Evolutionary conservation across 1,284 basidiomycete species (phyloP).

Genomic region (Ganoderma meredithae): DNA sequence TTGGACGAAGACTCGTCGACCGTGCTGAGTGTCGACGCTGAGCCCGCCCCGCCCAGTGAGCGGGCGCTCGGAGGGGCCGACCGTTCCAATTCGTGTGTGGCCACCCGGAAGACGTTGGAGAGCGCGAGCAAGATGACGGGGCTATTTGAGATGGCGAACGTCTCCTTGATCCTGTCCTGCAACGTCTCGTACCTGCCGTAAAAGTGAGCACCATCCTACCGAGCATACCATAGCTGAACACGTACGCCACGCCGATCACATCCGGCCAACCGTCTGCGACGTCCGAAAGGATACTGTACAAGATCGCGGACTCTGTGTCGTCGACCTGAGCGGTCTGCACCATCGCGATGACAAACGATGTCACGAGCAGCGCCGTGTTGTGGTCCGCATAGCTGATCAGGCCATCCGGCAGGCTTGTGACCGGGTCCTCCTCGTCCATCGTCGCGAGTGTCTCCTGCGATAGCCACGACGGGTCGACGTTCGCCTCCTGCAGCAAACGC

Average conservation of each 20-base stretch:
- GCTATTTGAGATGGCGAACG: conserved; percentile 78
- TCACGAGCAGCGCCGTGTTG: conserved; percentile 73
- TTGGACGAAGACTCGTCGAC: conserved; percentile 57
- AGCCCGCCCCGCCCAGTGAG: conserved; percentile 49
- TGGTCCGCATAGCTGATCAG: conserved; percentile 73
- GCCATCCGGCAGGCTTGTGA: conserved; percentile 61
- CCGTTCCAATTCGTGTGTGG: conserved; percentile 66
- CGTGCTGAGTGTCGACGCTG: conserved; percentile 70
- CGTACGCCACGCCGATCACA: conserved; percentile 77
- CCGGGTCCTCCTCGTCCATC: conserved; percentile 58
- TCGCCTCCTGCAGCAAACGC: conserved; percentile 67
- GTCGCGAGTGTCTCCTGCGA: conserved; percentile 40
- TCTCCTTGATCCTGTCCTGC: conserved; percentile 81
- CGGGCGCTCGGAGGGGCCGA: conserved; percentile 52
- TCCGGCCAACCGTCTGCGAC: conserved; percentile 79
- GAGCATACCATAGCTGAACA: conserved; percentile 33
- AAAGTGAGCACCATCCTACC: conserved; percentile 24
- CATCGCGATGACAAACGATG: conserved; percentile 82
- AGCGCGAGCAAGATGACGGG: conserved; percentile 74
- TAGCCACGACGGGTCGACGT: conserved; percentile 58
- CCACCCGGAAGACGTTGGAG: conserved; percentile 77
- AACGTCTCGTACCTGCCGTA: conserved; percentile 74
- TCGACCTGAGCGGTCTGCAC: conserved; percentile 82
- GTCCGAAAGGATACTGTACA: conserved; percentile 81
- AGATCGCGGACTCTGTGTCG: conserved; percentile 81